phyloP scores from a whole-genome alignment of 208 protist genomes.

The Endotrypanum monterogeii region DNA sequence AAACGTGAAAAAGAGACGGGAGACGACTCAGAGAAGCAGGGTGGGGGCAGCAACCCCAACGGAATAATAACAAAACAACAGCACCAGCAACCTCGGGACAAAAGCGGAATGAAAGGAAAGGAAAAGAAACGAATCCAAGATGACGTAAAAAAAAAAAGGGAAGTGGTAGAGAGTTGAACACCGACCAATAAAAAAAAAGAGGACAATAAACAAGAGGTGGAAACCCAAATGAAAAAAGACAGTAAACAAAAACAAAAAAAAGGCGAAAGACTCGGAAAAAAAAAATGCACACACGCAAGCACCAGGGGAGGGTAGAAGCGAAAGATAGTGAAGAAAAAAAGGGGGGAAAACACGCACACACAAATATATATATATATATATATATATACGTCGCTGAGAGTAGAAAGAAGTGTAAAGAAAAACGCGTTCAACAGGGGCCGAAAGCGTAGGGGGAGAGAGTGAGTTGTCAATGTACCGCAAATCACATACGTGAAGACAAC shows the following conservation, averaged over 20 bases:
- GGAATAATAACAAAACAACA: not conserved
- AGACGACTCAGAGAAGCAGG: too few relatives aligned
- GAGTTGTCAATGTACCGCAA: not conserved
- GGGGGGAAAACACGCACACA: not conserved
- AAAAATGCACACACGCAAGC: conserved; percentile 6
- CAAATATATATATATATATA: too few relatives aligned
- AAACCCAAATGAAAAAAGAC: not conserved
- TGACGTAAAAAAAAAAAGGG: not conserved
- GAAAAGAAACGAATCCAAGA: conserved; percentile 6
- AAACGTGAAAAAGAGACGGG: not conserved
- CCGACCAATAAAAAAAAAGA: not conserved
- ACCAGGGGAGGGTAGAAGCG: not conserved
- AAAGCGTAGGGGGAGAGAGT: not conserved
- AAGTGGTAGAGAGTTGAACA: not conserved
- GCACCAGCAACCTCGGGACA: not conserved
- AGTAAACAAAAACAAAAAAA: not conserved
- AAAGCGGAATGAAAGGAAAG: not conserved
- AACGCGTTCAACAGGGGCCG: not conserved
- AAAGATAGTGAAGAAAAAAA: not conserved
- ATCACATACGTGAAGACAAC: not conserved
- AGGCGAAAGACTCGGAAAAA: not conserved
- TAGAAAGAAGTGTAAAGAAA: not conserved
- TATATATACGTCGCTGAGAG: not conserved
- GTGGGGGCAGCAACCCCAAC: not conserved
- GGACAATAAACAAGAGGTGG: not conserved